A percentile compares a stretch with the other conserved stretches of the same genome.
phyloP scores from a whole-genome alignment of 1,284 basidiomycete species.

The Trametes sp. region DNA sequence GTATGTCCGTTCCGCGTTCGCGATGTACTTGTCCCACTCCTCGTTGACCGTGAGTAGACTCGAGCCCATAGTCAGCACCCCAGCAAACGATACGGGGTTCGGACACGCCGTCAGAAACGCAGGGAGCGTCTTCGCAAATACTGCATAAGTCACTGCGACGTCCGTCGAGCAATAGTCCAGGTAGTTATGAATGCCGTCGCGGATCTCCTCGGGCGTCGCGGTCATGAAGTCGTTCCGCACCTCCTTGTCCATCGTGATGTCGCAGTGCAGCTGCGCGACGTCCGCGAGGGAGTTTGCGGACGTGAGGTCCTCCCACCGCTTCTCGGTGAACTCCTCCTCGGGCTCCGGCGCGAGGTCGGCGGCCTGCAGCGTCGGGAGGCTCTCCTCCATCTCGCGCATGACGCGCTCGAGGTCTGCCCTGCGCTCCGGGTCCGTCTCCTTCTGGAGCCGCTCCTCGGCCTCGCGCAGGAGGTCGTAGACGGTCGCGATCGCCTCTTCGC shows the following conservation, averaged over 20 bases:
- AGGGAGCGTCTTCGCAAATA: constrained; percentile 86
- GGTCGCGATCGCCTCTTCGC: constrained; percentile 66
- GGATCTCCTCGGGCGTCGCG: constrained; percentile 68
- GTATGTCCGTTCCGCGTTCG: constrained; percentile 83
- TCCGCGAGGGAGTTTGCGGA: constrained; percentile 93
- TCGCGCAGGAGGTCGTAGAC: constrained; percentile 58
- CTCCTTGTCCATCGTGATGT: constrained; percentile 82
- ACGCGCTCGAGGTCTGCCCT: constrained; percentile 42
- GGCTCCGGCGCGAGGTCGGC: constrained; percentile 41
- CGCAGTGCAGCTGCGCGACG: constrained; percentile 91
- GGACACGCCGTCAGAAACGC: constrained; percentile 88
- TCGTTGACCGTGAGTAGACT: constrained; percentile 92
- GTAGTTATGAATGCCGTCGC: constrained; percentile 75
- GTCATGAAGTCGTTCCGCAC: constrained; percentile 84
- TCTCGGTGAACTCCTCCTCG: constrained; percentile 50
- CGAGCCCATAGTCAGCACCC: constrained; percentile 91
- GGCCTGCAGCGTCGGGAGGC: constrained; percentile 49
- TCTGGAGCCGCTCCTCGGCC: constrained; percentile 54
- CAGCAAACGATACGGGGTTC: constrained; percentile 93
- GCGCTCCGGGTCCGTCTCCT: constrained; percentile 43
- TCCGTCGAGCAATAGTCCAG: constrained; percentile 91
- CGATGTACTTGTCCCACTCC: constrained; percentile 86
- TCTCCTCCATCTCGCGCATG: constrained; percentile 47
- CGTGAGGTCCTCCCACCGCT: constrained; percentile 93
- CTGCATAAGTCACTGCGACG: constrained; percentile 85